Conservation (phyloP, 106 monocot species). For the Chionographis japonica region DNA sequence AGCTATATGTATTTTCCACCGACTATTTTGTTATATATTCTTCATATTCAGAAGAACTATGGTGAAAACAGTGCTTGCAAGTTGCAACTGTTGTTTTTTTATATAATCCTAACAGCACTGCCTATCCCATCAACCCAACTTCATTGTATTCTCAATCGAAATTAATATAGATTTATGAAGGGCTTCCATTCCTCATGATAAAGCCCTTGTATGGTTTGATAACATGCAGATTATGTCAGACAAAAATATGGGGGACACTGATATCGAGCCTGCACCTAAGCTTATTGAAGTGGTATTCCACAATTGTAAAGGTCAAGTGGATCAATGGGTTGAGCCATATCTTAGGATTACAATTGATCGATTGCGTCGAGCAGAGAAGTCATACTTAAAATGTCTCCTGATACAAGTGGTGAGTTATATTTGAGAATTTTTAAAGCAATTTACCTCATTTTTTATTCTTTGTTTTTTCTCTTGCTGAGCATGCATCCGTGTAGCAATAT, state of each 20-base stretch:
- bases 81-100: too few species aligned
- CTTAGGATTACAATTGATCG: constrained; percentile 79
- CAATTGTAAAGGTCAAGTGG: constrained; percentile 97
- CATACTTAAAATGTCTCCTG: constrained; percentile 76
- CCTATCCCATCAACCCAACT: not conserved
- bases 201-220: not conserved
- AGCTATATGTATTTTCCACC: too few species aligned
- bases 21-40: too few species aligned
- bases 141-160: not conserved
- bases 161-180: not conserved
- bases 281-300: constrained; percentile 98
- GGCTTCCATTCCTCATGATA: not conserved
- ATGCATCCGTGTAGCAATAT: too few species aligned
- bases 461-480: too few species aligned
- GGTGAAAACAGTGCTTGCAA: too few species aligned
- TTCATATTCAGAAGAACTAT: too few species aligned
- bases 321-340: constrained; percentile 99
- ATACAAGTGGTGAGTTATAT: constrained; percentile 60
- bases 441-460: too few species aligned
- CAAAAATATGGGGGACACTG: constrained; percentile 86
- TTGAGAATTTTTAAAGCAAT: too few species aligned
- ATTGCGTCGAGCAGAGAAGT: constrained; percentile 62
- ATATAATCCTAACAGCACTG: too few species aligned
- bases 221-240: constrained; percentile 82
- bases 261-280: constrained; percentile 92